These are phyloP conservation scores for Coprinopsis sp. DNA, from an alignment of 768 basidiomycete species.

Conservation along the genomic window DNA sequence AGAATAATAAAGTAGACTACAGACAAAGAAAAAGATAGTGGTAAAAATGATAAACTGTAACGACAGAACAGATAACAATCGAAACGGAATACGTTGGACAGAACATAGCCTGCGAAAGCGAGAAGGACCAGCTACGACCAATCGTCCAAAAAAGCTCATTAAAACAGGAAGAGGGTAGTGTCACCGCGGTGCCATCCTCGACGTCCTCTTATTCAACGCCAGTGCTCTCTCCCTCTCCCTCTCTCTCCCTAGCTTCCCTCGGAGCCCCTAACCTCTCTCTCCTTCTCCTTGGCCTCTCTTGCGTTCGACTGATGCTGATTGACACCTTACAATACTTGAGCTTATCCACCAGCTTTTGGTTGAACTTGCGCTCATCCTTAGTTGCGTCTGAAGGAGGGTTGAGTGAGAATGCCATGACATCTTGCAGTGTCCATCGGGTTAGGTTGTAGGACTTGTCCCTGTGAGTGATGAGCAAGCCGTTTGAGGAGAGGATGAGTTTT, in stretches of 20 bases:
- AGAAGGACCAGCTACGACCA: too few species aligned
- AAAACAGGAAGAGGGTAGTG: too few species aligned
- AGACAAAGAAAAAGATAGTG: too few species aligned
- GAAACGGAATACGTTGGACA: too few species aligned
- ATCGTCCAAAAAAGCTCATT: too few species aligned
- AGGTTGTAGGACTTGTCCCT: slow-evolving; percentile 86
- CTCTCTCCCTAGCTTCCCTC: too few species aligned
- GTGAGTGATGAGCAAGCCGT: slow-evolving; percentile 76
- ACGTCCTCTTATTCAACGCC: background rate
- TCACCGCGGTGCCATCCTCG: background rate
- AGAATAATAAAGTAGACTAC: too few species aligned
- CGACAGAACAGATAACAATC: too few species aligned
- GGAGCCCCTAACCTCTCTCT: too few species aligned
- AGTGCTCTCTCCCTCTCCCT: background rate
- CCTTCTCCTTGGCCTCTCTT: background rate
- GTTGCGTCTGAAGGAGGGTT: slow-evolving; percentile 34
- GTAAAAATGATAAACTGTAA: too few species aligned
- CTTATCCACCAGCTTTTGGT: slow-evolving; percentile 66
- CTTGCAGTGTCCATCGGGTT: slow-evolving; percentile 65
- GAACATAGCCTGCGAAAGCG: too few species aligned
- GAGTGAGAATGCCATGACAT: slow-evolving; percentile 58
- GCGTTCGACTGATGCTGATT: slow-evolving; percentile 43
- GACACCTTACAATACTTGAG: slow-evolving; percentile 84
- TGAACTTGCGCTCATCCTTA: slow-evolving; percentile 54
- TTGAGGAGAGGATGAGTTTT: slow-evolving; percentile 83